Conservation (phyloP, 768 basidiomycete species). For the Suillus bovinus region DNA sequence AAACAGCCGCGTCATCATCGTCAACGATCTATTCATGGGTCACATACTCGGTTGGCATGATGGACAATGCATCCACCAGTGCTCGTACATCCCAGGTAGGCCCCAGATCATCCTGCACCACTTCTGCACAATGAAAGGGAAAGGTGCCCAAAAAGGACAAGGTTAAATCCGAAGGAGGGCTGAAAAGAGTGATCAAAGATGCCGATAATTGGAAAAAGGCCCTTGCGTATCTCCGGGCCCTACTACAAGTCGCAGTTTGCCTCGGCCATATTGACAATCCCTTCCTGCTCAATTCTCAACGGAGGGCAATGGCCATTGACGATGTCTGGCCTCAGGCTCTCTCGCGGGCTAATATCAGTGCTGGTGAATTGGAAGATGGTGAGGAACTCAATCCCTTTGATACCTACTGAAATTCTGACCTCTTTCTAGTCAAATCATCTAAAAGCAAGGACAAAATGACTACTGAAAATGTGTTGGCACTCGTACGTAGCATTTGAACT, state of each 20-base stretch:
- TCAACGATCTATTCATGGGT: too few species aligned
- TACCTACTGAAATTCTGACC: not conserved
- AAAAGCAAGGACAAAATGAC: not conserved
- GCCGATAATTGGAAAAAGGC: not conserved
- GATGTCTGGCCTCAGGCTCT: not conserved
- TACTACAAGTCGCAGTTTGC: not conserved
- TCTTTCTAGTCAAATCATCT: not conserved
- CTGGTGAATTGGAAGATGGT: not conserved
- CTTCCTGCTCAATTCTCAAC: not conserved
- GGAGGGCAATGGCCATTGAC: not conserved
- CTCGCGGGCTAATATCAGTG: not conserved
- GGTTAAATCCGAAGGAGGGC: not conserved
- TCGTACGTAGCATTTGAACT: not conserved
- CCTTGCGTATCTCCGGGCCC: not conserved
- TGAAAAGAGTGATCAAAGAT: not conserved
- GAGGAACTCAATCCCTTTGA: not conserved
- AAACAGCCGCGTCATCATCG: too few species aligned
- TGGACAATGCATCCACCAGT: not conserved
- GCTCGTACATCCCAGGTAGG: not conserved
- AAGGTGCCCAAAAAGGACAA: not conserved
- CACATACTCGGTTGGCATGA: not conserved
- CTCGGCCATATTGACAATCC: not conserved
- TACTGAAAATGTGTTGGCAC: not conserved
- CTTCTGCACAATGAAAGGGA: not conserved
- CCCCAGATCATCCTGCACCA: not conserved